Evolutionary conservation across 345 rosid species (phyloP).

Genomic region (Moringa oleifera): DNA sequence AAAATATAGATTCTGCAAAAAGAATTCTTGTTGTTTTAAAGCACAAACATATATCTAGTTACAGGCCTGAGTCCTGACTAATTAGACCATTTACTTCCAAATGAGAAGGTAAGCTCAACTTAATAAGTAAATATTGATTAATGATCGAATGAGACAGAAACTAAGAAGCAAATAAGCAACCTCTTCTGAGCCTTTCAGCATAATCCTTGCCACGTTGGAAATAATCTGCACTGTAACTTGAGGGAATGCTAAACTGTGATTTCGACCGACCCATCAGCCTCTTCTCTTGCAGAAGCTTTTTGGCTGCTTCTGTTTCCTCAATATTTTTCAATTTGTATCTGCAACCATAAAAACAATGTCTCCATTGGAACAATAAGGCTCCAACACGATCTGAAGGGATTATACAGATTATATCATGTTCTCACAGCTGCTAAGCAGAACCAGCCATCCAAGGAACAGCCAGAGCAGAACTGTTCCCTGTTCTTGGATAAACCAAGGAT

Average conservation of each 20-base stretch:
- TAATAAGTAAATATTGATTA: neutral
- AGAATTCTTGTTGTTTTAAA: no score
- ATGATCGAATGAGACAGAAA: neutral
- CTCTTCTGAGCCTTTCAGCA: conserved; percentile 93
- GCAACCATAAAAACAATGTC: conserved; percentile 19
- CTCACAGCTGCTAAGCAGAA: conserved; percentile 2
- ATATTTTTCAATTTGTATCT: conserved; percentile 90
- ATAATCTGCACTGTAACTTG: conserved; percentile 96
- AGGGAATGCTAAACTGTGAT: conserved; percentile 71
- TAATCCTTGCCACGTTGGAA: conserved; percentile 92
- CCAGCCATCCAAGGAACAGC: neutral
- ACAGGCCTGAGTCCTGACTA: no score
- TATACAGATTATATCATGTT: neutral
- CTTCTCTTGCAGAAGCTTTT: conserved; percentile 93
- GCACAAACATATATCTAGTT: no score
- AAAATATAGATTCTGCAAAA: no score
- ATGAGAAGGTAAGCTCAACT: neutral
- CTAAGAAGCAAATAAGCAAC: conserved; percentile 26
- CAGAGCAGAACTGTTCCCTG: neutral
- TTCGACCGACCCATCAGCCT: conserved; percentile 70
- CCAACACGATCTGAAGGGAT: neutral
- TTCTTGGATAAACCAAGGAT: neutral
- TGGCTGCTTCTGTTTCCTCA: conserved; percentile 98
- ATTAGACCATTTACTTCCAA: no score
- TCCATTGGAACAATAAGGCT: neutral